Percentiles rank a stretch among this genome's conserved stretches.
phyloP scores from a whole-genome alignment of 495 filamentous ascomycete species.

The Aspergillus mulundensis region DNA sequence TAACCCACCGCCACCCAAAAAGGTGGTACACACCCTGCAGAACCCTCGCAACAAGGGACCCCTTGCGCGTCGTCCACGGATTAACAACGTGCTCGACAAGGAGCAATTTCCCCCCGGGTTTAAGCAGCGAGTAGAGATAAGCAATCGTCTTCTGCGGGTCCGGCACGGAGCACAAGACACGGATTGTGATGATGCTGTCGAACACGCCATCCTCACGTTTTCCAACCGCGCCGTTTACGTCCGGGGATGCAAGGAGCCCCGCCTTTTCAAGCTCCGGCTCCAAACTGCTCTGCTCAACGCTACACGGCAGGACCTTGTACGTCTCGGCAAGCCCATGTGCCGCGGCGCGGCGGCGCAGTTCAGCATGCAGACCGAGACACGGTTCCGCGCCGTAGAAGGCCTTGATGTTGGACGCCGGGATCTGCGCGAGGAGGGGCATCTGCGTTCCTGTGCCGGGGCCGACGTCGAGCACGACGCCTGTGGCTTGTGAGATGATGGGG shows the following conservation, averaged over 20 bases:
- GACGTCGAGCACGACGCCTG: slow-evolving; percentile 44
- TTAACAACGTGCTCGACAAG: slow-evolving; percentile 68
- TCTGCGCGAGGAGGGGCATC: slow-evolving; percentile 36
- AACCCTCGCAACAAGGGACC: slow-evolving; percentile 45
- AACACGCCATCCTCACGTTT: slow-evolving; percentile 40
- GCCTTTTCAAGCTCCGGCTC: slow-evolving; percentile 33
- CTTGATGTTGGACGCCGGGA: slow-evolving; percentile 36
- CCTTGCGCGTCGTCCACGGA: slow-evolving; percentile 43
- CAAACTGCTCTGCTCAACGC: slow-evolving; percentile 52
- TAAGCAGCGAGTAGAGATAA: slow-evolving; percentile 59
- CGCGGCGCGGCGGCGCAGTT: slow-evolving; percentile 42
- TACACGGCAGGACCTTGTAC: slow-evolving; percentile 62
- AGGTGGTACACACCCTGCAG: slow-evolving; percentile 29
- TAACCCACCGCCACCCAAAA: slow-evolving; percentile 41
- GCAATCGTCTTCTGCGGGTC: slow-evolving; percentile 52
- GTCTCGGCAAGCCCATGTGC: slow-evolving; percentile 50
- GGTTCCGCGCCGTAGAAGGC: slow-evolving; percentile 68
- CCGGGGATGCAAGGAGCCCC: slow-evolving; percentile 33
- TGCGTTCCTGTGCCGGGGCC: slow-evolving; percentile 49
- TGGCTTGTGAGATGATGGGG: slow-evolving; percentile 30
- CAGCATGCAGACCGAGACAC: slow-evolving; percentile 50
- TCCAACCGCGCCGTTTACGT: no score
- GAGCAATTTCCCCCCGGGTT: slow-evolving; percentile 63
- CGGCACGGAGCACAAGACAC: slow-evolving; percentile 71
- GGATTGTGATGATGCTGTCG: slow-evolving; percentile 65